Evolutionary conservation across 306 rosid species (phyloP).

Genomic region (Delonix regia): DNA sequence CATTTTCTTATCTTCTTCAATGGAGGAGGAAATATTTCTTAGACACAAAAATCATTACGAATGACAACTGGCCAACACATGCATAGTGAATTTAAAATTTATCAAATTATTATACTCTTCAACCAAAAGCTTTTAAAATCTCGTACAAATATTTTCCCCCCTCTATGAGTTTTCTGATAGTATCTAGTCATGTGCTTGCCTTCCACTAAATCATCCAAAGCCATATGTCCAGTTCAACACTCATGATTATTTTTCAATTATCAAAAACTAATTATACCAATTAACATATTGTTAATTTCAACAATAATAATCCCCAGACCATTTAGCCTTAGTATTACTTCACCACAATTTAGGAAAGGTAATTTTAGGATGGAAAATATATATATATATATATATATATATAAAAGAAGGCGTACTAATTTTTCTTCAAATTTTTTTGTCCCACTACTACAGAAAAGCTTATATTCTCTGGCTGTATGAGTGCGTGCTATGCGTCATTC

Average conservation of each 20-base stretch:
- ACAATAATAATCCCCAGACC: too few relatives aligned
- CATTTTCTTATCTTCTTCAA: not conserved
- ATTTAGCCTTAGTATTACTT: too few relatives aligned
- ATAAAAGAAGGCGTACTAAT: too few relatives aligned
- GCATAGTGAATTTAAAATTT: conserved; percentile 32
- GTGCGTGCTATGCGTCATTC: too few relatives aligned
- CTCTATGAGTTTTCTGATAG: not conserved
- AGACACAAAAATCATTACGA: conserved; percentile 24
- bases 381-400: too few relatives aligned
- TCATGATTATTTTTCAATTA: too few relatives aligned
- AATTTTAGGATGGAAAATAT: too few relatives aligned
- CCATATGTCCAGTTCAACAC: not conserved
- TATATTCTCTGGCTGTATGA: conserved; percentile 40
- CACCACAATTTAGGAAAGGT: too few relatives aligned
- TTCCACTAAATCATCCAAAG: conserved; percentile 17
- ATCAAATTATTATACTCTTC: conserved; percentile 24
- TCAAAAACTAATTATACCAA: too few relatives aligned
- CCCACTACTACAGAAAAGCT: conserved; percentile 34
- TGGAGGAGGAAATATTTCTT: conserved; percentile 38
- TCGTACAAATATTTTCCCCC: not conserved
- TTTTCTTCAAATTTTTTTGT: not conserved
- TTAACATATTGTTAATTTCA: too few relatives aligned
- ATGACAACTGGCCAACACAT: conserved; percentile 63
- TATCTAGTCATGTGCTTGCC: conserved; percentile 35
- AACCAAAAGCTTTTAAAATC: not conserved